Conservation (phyloP, 164 flowering plant species). For the Tetracentron sinense region DNA sequence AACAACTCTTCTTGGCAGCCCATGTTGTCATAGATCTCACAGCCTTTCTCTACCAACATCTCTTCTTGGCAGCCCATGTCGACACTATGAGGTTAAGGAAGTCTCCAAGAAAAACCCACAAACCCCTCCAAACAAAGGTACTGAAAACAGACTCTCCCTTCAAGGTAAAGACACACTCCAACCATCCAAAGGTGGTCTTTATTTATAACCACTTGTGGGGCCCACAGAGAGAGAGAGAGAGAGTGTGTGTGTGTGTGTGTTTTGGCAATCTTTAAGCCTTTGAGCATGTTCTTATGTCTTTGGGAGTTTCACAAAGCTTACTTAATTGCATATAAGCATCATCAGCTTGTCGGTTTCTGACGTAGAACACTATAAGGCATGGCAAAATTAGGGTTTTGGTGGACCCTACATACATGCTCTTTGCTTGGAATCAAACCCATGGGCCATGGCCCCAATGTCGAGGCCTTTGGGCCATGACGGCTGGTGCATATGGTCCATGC, state of each 20-base stretch:
- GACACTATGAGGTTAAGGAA: slow-evolving; percentile 48
- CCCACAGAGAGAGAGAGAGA: slow-evolving; percentile 12
- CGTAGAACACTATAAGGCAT: too few species aligned
- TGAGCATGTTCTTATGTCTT: too few species aligned
- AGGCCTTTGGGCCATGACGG: too few species aligned
- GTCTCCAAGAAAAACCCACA: background rate
- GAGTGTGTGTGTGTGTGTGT: background rate
- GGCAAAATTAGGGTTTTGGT: too few species aligned
- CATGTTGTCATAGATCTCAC: slow-evolving; percentile 61
- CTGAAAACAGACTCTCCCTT: background rate
- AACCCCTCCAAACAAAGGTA: background rate
- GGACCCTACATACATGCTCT: too few species aligned
- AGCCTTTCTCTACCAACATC: slow-evolving; percentile 41
- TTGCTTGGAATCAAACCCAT: too few species aligned
- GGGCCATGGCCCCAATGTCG: too few species aligned
- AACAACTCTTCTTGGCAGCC: slow-evolving; percentile 53
- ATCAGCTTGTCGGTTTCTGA: too few species aligned
- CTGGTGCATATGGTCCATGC: too few species aligned
- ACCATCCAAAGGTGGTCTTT: slow-evolving; percentile 12
- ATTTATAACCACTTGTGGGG: slow-evolving; percentile 41
- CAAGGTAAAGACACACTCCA: slow-evolving; percentile 6
- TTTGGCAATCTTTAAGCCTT: too few species aligned
- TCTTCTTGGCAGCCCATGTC: slow-evolving; percentile 63
- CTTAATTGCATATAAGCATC: too few species aligned
- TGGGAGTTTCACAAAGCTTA: too few species aligned